Base-by-base conservation (phyloP, 371 early-diverging fungal species). In the Coemansia sp. region DNA sequence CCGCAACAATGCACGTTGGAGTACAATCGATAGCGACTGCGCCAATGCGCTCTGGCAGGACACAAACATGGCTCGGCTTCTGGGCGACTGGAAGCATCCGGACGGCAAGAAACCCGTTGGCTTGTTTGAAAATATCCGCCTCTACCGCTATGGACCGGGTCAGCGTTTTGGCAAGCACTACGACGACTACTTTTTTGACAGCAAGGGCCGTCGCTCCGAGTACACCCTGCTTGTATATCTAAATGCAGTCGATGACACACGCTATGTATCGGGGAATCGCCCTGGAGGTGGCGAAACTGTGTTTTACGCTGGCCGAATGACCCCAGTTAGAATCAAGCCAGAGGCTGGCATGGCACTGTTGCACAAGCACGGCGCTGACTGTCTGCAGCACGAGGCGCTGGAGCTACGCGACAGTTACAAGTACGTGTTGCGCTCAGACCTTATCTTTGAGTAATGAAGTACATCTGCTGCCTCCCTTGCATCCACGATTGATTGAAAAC, bases 131-230 rank as follows among this genome's bases (percentile, higher is more conserved):
- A 89, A 89, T 77, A 87, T 91, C 48, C 85, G 91, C 3, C 80
- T 92, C 28, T 92, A 92, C 72, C 83, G 89, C 8, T 92, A 92
- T 69, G 79, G 82, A 17, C 76, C 82, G 4, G 88, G 88, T 0
- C 87, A 91, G 69, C 81, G 84, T 4, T 92, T 92, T 68, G 91
- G 86, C 9, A 82, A 83, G 2, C 92, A 92, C 73, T 92, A 91
- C 58, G 92, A 92, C 71, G 91, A 91, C 46, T 83, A 86, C 13
- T 87, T 89, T 11, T 79, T 82, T 52, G 87, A 87, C 39, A 74
- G 67, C 15, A 78, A 59, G 6, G 79, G 83, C 11, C 74, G 78
- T 1, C 63, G 76, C 9, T 83, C 85, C 8, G 89, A 89, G 46
- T 92, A 89, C 82, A 91, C 91, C 0, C 70, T 90, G 44, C 72